Evolutionary conservation across 1,284 basidiomycete genomes (phyloP), one percentile per base, ranked within the genome.

Genomic region (Irpex sp.): DNA sequence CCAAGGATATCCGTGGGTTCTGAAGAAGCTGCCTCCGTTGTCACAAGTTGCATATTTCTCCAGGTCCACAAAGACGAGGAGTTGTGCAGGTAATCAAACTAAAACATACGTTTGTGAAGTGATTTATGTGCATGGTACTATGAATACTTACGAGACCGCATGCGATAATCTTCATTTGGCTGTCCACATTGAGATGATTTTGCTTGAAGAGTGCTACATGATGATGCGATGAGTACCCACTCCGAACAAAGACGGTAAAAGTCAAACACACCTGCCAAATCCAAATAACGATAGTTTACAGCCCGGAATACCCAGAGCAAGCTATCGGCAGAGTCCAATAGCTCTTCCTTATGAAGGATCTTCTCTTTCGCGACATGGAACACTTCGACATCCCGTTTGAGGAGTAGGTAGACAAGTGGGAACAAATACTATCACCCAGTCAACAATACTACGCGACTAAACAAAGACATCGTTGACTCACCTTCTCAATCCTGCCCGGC

Each of bases 401-500:
- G 60, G 5, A 70, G 64, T 0, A 72, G 61, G 47, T 68, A 71
- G 4, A 72, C 55, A 4, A 71, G 36, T 0, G 69, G 66, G 28
- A 70, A 70, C 5, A 72, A 42, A 52, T 67, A 62, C 69, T 70
- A 39, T 16, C 12, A 42, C 0, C 16, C 7, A 18, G 16, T 54
- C 21, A 53, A 52, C 12, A 7, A 42, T 5, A 21, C 28, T 14
- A 16, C 5, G 21, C 12, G 3, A 21, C n/a, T 18, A 9, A 57
- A 55, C 6, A 33, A 47, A 5, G 14, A 36, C 28, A 7, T 36
- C 48, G 5, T 3, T n/a, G 14, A 51, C 61, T 16, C 42, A 67
- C 69, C 61, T 66, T 69, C 63, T 71, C 70, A 28, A 71, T 66
- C 10, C 69, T 63, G 0, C 68, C 69, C 8, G 64, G 64, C 0